Percentiles rank a stretch among this genome's conserved stretches.
Conservation (phyloP, 768 basidiomycete genomes). For the Amanita jacksonii region DNA sequence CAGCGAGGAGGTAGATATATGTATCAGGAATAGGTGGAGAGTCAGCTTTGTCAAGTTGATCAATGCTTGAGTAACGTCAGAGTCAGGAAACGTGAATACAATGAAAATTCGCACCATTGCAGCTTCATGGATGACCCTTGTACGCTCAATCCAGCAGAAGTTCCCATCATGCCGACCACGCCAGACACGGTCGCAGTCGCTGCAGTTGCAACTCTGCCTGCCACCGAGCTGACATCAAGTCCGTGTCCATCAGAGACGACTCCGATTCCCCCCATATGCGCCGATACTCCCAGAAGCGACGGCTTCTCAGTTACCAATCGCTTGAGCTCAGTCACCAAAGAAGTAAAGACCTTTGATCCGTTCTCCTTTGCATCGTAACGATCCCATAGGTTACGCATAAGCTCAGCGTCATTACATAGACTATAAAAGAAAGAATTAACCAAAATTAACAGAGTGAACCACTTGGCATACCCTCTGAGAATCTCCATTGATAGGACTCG, state of each 20-base stretch:
- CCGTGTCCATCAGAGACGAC: slow-evolving; percentile 43
- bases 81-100: slow-evolving; percentile 2
- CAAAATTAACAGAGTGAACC: background rate
- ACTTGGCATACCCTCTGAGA: slow-evolving; percentile 58
- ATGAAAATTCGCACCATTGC: slow-evolving; percentile 62
- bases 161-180: slow-evolving; percentile 79
- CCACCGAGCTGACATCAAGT: slow-evolving; percentile 56
- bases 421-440: slow-evolving; percentile 22
- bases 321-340: slow-evolving; percentile 76
- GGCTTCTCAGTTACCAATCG: slow-evolving; percentile 87
- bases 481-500: slow-evolving; percentile 89
- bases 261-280: slow-evolving; percentile 79
- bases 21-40: slow-evolving; percentile 88
- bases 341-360: slow-evolving; percentile 64
- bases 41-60: slow-evolving; percentile 97
- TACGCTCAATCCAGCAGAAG: slow-evolving; percentile 59
- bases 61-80: slow-evolving; percentile 51
- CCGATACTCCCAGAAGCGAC: slow-evolving; percentile 62
- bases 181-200: slow-evolving; percentile 79
- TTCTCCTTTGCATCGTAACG: slow-evolving; percentile 58
- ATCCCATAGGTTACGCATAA: slow-evolving; percentile 72
- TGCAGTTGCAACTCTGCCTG: slow-evolving; percentile 76
- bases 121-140: slow-evolving; percentile 78
- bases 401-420: slow-evolving; percentile 70
- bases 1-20: slow-evolving; percentile 85